Evolutionary conservation across 2,329 filamentous ascomycete species (phyloP), one percentile per base, ranked within the genome.

Genomic region (Aulographum hederae): DNA sequence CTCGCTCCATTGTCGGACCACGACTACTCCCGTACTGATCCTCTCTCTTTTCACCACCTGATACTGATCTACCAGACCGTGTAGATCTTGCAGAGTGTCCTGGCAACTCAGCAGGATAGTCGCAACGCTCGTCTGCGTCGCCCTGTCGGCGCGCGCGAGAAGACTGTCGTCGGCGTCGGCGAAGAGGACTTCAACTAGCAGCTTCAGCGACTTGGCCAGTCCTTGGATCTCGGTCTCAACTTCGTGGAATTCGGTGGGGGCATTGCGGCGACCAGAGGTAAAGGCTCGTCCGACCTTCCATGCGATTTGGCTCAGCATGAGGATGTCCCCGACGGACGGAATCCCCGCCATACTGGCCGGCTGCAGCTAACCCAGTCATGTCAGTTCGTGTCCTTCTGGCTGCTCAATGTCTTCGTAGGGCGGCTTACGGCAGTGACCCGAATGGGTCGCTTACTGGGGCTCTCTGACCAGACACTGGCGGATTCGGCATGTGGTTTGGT

Each of bases 211-310:
- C 37, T 53, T 55, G 32, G 56, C 52, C n/a, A 62, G 47, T 6
- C 46, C 45, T 32, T 51, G 50, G 15, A 58, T 43, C 34, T 60
- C 53, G 14, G 47, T 40, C 38, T 60, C 57, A 14, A 62, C 47
- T 23, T 56, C 51, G 12, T 48, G 44, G 37, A 62, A 61, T 17
- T 57, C 54, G 18, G 41, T 18, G 1, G 56, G 57, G 5, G 53
- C 53, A 32, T 45, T 43, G 31, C 50, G 50, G 19, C 51, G 48
- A 17, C 52, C 53, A 14, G 57, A 44, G 4, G 49, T 51, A 40
- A 62, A 63, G 2, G 56, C 51, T 31, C 55, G 43, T 17, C 55
- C 56, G 26, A 56, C 53, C 37, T 52, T 58, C 56, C 56, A 61
- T 15, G 58, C 57, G 26, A 52, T 47, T 40, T 61, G 57, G 4